A percentile compares a stretch with the other conserved stretches of the same genome.
Evolutionary conservation across 1,284 basidiomycete species (phyloP).

Genomic region (Leucoagaricus sp.): DNA sequence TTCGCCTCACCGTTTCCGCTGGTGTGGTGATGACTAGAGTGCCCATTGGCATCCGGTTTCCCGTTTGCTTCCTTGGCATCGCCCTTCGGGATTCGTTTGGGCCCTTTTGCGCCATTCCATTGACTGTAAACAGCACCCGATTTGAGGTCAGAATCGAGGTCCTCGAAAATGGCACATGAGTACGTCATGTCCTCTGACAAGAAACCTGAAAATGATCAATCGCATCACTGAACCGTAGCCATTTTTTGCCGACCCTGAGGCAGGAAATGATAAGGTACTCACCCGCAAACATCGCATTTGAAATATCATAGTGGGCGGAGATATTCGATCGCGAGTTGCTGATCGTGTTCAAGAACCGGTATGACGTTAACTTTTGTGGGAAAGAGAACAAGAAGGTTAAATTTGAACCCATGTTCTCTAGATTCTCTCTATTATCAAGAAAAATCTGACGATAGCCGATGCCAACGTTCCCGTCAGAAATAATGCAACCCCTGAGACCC

Average conservation of each 20-base stretch:
- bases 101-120: slow-evolving; percentile 38
- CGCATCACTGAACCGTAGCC: too few species aligned
- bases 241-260: too few species aligned
- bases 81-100: slow-evolving; percentile 21
- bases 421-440: slow-evolving; percentile 57
- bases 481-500: neutral
- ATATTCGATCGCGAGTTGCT: slow-evolving; percentile 71
- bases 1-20: neutral
- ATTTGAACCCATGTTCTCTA: slow-evolving; percentile 47
- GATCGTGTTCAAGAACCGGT: slow-evolving; percentile 63
- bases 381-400: slow-evolving; percentile 56
- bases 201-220: too few species aligned
- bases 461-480: neutral
- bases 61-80: neutral
- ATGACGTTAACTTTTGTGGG: slow-evolving; percentile 58
- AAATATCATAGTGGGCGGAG: slow-evolving; percentile 75
- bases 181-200: slow-evolving; percentile 82
- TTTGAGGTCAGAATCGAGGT: slow-evolving; percentile 62
- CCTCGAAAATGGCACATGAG: slow-evolving; percentile 72
- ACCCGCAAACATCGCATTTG: slow-evolving; percentile 59
- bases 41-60: neutral
- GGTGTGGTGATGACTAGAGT: neutral
- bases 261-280: too few species aligned
- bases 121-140: slow-evolving; percentile 20
- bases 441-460: slow-evolving; percentile 53